These are phyloP conservation scores for Triticum monococcum DNA, from an alignment of 176 grass and related monocot species.

Conservation along the genomic window DNA sequence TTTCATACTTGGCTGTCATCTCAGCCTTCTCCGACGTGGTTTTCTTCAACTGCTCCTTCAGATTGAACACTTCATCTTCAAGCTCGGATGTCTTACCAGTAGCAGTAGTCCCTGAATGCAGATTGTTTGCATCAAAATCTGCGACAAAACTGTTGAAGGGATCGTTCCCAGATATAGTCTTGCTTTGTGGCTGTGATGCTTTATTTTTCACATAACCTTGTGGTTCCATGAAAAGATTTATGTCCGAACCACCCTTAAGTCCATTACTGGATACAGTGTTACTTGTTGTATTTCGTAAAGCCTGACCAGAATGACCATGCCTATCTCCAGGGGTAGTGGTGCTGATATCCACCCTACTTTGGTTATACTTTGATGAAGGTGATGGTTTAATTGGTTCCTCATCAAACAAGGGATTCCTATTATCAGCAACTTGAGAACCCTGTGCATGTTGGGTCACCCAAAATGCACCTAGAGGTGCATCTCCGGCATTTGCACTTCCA, in stretches of 20 bases:
- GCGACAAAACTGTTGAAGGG: constrained; percentile 57
- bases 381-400: constrained; percentile 49
- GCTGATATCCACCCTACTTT: constrained; percentile 35
- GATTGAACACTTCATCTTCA: constrained; percentile 53
- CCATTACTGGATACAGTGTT: constrained; percentile 35
- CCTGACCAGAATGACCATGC: constrained; percentile 37
- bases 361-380: constrained; percentile 43
- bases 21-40: constrained; percentile 65
- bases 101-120: constrained; percentile 28
- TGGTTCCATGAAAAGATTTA: constrained; percentile 44
- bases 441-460: constrained; percentile 66
- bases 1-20: constrained; percentile 78
- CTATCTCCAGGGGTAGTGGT: constrained; percentile 37
- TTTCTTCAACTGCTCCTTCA: constrained; percentile 81
- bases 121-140: constrained; percentile 64
- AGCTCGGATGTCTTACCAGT: constrained; percentile 39
- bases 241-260: constrained; percentile 20
- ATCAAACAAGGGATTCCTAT: constrained; percentile 43
- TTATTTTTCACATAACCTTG: constrained; percentile 43
- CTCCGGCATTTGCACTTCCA: constrained; percentile 36
- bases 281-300: constrained; percentile 27
- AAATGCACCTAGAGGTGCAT: constrained; percentile 68
- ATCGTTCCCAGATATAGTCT: constrained; percentile 38
- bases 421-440: constrained; percentile 41
- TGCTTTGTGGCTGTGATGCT: constrained; percentile 29